phyloP scores from a whole-genome alignment of 1,284 basidiomycete species.

The Fomitiporia mediterranea region DNA sequence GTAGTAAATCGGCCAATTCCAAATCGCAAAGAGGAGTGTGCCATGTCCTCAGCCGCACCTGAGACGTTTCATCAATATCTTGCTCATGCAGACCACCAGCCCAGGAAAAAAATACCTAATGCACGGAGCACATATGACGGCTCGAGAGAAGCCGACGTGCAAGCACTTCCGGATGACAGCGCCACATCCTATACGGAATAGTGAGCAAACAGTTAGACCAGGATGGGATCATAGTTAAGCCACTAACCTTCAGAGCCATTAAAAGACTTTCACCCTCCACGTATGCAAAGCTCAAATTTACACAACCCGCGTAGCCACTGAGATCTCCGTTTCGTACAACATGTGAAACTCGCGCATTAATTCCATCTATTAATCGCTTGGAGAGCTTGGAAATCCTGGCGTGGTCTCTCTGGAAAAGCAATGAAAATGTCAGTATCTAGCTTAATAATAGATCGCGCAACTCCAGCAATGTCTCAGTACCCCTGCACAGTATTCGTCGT shows the following conservation, averaged over 20 bases:
- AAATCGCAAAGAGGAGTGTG: constrained; percentile 96
- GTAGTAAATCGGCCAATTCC: constrained; percentile 99
- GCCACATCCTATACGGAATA: constrained; percentile 74
- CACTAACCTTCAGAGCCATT: constrained; percentile 94
- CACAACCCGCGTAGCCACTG: constrained; percentile 86
- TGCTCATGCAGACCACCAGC: not conserved
- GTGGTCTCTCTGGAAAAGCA: constrained; percentile 73
- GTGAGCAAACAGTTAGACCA: constrained; percentile 31
- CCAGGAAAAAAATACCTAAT: constrained; percentile 49
- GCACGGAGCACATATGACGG: constrained; percentile 98
- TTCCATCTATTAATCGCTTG: constrained; percentile 76
- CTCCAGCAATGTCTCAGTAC: constrained; percentile 58
- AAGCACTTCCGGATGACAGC: constrained; percentile 96
- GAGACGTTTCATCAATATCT: constrained; percentile 18
- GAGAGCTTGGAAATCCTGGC: constrained; percentile 73
- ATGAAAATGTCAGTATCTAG: constrained; percentile 17
- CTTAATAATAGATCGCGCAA: not conserved
- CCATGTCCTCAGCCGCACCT: constrained; percentile 98
- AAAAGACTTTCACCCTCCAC: constrained; percentile 97
- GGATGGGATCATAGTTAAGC: constrained; percentile 46
- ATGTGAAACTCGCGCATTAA: constrained; percentile 82
- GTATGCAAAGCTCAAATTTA: constrained; percentile 95
- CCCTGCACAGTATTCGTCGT: constrained; percentile 78
- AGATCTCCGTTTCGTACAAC: constrained; percentile 93
- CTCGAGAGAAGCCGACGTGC: constrained; percentile 97